Percentiles rank a stretch among this genome's conserved stretches.
These are phyloP conservation scores for Angomonas ambiguus DNA, from an alignment of 208 protist species.

Conservation along the genomic window DNA sequence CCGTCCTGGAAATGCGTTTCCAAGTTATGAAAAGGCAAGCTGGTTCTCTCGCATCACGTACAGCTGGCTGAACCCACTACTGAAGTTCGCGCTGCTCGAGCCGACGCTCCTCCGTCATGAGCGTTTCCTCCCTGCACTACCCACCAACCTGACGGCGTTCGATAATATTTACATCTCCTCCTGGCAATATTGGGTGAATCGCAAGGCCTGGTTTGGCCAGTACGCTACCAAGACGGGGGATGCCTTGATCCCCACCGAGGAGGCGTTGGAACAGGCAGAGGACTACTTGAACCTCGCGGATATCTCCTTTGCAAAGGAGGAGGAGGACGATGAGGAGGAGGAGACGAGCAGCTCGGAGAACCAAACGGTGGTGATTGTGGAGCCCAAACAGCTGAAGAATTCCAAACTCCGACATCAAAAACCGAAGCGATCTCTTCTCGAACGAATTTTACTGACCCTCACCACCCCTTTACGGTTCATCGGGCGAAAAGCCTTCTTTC, in stretches of 20 bases:
- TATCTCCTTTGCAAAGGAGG: constrained; percentile 7
- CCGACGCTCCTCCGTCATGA: constrained; percentile 53
- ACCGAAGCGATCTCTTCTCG: constrained; percentile 23
- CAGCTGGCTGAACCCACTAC: constrained; percentile 62
- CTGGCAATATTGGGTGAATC: constrained; percentile 57
- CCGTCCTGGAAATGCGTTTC: constrained; percentile 61
- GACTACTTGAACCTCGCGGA: constrained; percentile 26
- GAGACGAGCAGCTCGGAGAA: constrained; percentile 48
- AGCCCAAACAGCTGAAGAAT: constrained; percentile 32
- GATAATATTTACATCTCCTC: constrained; percentile 39
- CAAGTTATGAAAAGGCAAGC: constrained; percentile 36
- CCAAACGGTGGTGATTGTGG: constrained; percentile 43
- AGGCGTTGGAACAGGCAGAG: constrained; percentile 35
- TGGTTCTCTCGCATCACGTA: constrained; percentile 36
- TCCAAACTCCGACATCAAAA: constrained; percentile 40
- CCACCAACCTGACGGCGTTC: constrained; percentile 37
- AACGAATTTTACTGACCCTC: constrained; percentile 27
- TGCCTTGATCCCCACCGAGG: constrained; percentile 39
- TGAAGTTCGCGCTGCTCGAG: constrained; percentile 49
- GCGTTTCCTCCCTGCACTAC: constrained; percentile 55
- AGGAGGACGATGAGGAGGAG: constrained; percentile 24
- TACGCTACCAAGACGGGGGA: constrained; percentile 30
- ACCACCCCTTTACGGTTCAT: constrained; percentile 29
- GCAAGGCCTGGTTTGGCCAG: constrained; percentile 34
- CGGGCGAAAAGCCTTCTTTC: constrained; percentile 34